Percentiles rank a stretch among this genome's conserved stretches.
Evolutionary conservation across 495 filamentous ascomycete genomes (phyloP).

Genomic region (Delitschia confertaspora): DNA sequence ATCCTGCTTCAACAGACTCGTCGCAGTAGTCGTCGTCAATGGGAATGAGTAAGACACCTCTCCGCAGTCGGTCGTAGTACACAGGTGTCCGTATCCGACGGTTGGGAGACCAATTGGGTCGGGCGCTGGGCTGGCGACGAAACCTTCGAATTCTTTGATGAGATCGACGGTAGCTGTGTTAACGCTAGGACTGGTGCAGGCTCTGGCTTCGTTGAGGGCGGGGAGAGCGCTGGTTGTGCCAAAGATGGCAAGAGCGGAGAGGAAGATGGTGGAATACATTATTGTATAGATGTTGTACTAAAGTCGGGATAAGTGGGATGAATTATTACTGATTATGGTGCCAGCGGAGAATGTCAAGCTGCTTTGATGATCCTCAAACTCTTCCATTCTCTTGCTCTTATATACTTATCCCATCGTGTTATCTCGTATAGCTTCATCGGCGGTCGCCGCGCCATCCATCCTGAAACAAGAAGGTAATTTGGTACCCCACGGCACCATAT

Average conservation of each 20-base stretch:
- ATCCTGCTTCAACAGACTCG: conserved; percentile 38
- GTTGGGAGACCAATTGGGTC: conserved; percentile 43
- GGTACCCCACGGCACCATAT: too few relatives aligned
- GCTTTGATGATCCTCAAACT: too few relatives aligned
- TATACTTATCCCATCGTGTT: too few relatives aligned
- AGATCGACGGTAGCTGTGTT: conserved; percentile 36
- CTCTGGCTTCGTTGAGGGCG: conserved; percentile 8
- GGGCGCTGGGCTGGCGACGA: conserved; percentile 29
- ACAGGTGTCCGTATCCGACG: conserved; percentile 47
- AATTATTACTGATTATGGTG: background rate
- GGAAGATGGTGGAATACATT: background rate
- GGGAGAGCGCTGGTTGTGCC: background rate
- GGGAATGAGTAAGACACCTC: conserved; percentile 42
- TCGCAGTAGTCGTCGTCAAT: conserved; percentile 36
- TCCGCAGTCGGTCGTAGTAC: conserved; percentile 35
- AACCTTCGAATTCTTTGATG: conserved; percentile 39
- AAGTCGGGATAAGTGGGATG: background rate
- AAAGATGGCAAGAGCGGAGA: conserved; percentile 5
- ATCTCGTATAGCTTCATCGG: too few relatives aligned
- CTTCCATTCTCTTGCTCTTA: too few relatives aligned
- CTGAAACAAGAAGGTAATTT: too few relatives aligned
- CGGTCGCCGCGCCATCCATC: too few relatives aligned
- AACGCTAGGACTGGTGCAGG: conserved; percentile 32
- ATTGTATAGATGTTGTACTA: background rate
- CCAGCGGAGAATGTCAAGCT: too few relatives aligned